Percentiles rank a stretch among this genome's conserved stretches.
These are phyloP conservation scores for Schoenoplectus tabernaemontani DNA, from an alignment of 202 grass and related monocot species.

Conservation along the genomic window DNA sequence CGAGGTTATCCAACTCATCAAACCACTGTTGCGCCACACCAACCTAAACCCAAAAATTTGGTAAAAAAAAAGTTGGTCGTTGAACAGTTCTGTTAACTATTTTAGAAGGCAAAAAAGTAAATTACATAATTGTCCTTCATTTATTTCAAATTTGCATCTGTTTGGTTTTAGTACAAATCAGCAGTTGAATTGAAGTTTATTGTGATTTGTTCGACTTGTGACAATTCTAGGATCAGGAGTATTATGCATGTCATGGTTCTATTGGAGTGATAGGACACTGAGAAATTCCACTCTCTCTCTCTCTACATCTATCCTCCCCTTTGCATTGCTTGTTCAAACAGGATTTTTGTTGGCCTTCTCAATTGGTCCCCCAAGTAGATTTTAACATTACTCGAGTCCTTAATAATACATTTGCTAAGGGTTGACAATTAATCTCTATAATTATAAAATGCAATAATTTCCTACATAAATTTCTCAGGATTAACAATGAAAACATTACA, in stretches of 20 bases:
- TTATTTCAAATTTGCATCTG: not conserved
- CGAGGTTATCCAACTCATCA: conserved; percentile 88
- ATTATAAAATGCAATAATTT: not conserved
- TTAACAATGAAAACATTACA: not conserved
- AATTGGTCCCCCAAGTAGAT: not conserved
- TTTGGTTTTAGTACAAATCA: not conserved
- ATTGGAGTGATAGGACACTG: not conserved
- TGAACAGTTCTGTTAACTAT: not conserved
- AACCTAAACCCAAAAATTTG: conserved; percentile 33
- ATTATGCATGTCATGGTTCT: not conserved
- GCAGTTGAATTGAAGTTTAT: not conserved
- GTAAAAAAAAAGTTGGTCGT: not conserved
- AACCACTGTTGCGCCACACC: conserved; percentile 85
- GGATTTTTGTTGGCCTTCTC: not conserved
- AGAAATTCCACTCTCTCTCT: not conserved
- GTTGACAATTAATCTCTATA: not conserved
- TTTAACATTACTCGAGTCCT: not conserved
- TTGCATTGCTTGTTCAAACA: not conserved
- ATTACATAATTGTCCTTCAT: not conserved
- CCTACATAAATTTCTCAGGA: not conserved
- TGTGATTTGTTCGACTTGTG: not conserved
- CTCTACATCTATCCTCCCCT: not conserved
- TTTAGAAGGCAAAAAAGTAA: not conserved
- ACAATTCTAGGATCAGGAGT: not conserved
- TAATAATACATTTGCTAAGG: not conserved